phyloP scores from a whole-genome alignment of 345 rosid genomes.

The Populus tremula region DNA sequence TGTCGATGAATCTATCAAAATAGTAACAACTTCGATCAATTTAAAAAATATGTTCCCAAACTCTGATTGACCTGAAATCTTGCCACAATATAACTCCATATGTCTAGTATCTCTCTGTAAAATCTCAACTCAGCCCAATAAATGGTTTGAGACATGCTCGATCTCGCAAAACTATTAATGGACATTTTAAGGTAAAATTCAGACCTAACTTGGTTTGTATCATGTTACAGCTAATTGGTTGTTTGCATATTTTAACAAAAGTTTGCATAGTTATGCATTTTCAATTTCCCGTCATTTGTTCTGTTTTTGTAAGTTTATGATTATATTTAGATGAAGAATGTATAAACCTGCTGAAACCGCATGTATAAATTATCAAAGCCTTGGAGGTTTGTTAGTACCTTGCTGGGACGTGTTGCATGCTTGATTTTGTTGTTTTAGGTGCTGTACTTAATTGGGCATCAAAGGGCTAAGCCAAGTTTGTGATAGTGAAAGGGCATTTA shows the following conservation, averaged over 20 bases:
- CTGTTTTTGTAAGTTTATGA: background rate
- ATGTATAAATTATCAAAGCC: background rate
- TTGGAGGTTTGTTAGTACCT: background rate
- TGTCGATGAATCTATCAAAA: no score
- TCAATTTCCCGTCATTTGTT: background rate
- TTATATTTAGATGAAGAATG: background rate
- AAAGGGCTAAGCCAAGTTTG: background rate
- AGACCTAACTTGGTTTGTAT: no score
- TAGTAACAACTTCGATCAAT: no score
- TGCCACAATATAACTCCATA: no score
- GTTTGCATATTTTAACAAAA: background rate
- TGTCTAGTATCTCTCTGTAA: no score
- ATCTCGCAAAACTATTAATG: no score
- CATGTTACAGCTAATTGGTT: background rate
- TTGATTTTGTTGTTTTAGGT: background rate
- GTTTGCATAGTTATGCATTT: background rate
- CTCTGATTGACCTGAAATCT: no score
- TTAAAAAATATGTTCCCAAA: no score
- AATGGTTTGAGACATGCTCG: no score
- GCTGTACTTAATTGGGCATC: background rate
- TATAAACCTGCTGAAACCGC: background rate
- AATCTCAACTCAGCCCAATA: no score
- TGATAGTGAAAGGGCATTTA: background rate
- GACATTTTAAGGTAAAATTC: no score
- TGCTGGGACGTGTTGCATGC: background rate